Base-by-base conservation (phyloP, 805 yeast species). In the Metschnikowia lachancei region DNA sequence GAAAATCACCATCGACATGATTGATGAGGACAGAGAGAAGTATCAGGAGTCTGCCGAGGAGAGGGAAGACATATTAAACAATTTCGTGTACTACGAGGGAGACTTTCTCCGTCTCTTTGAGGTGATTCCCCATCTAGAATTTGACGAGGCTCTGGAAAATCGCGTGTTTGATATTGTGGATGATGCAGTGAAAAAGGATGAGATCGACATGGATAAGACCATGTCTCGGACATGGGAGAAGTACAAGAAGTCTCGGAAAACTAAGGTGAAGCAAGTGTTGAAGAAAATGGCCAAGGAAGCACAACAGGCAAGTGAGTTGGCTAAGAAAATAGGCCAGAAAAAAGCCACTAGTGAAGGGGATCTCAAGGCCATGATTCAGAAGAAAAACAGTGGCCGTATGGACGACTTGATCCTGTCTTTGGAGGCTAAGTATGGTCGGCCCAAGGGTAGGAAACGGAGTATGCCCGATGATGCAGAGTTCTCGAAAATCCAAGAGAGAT, bases 41-140 rank as follows among this genome's bases (percentile, higher is more conserved):
- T 89, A 89, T 58, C 88, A 84, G 55, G 76, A 72, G 3, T 74
- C 82, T n/a, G 57, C 56, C 4, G 87, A 82, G 53, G 90, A 83
- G 53, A 61, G 57, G 38, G 68, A 67, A 3, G 96, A 90, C 58
- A 74, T 90, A n/a, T 47, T 80, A 36, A 76, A 78, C 38, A 72
- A 76, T 40, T 84, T 84, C 67, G 63, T 70, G 8, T 78, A 72
- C 54, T 73, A 74, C 37, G 75, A 79, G 12, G 96, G 96, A 4
- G 87, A 87, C 56, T 78, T 89, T 56, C 69, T 83, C 38, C 70
- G 72, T 41, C 67, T 89, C 5, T 85, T 89, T 59, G 95, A 88
- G 60, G 72, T 74, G 29, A 83, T 90, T 3, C 85, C 94, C 9
- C 96, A 90, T 64, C 73, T 86, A 43, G 90, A 85, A 51, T 74